These are phyloP conservation scores for Gonium pectorale DNA, from an alignment of 139 green algal species.

Conservation along the genomic window DNA sequence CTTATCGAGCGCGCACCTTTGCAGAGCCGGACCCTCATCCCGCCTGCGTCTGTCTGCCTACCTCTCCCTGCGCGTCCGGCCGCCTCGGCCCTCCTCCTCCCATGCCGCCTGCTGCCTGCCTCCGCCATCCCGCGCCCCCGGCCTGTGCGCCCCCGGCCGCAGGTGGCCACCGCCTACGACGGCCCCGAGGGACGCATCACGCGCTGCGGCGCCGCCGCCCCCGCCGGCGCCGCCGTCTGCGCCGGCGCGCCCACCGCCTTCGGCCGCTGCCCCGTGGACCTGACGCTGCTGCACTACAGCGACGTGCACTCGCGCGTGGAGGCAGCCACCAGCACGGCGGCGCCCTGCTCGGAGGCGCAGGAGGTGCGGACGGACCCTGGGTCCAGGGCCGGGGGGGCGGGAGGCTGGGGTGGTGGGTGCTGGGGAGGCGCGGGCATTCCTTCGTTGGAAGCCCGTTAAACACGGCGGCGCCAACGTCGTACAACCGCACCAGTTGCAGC, in stretches of 20 bases:
- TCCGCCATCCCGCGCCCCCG: too few relatives aligned
- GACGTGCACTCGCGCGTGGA: conserved; percentile 43
- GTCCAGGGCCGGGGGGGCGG: too few relatives aligned
- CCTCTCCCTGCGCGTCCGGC: too few relatives aligned
- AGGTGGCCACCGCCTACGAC: background rate
- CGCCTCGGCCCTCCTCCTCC: too few relatives aligned
- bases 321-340: conserved; percentile 15
- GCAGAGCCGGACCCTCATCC: background rate
- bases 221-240: background rate
- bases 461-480: too few relatives aligned
- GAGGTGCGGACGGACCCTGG: conserved; percentile 5
- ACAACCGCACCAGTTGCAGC: too few relatives aligned
- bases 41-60: too few relatives aligned
- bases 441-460: too few relatives aligned
- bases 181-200: background rate
- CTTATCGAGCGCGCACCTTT: too few relatives aligned
- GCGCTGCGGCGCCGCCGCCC: background rate
- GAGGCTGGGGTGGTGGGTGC: too few relatives aligned
- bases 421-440: too few relatives aligned
- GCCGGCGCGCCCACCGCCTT: background rate
- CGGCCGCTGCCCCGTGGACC: background rate
- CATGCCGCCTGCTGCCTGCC: too few relatives aligned
- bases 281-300: conserved; percentile 28
- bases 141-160: background rate
- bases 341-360: conserved; percentile 2